Evolutionary conservation across 2,329 filamentous ascomycete species (phyloP), one percentile per base, ranked within the genome.

Genomic region (Diaporthe aspalathi): DNA sequence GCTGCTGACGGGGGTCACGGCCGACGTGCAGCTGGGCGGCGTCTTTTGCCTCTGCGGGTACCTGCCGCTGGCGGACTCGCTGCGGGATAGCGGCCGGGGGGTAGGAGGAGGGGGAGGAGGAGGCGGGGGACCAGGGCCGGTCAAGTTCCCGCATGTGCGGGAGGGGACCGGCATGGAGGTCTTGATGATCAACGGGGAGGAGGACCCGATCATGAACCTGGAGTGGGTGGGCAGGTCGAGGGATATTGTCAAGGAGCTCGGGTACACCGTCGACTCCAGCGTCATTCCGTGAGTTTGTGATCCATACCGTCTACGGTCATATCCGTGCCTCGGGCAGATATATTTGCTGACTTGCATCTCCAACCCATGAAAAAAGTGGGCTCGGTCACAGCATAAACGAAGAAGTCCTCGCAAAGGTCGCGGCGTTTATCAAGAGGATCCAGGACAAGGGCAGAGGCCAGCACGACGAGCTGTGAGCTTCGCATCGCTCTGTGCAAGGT

Each of bases 341-440:
- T n/a, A 45, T 12, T 50, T 12, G 45, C 60, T 65, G n/a, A 65
- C n/a, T 27, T 22, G 11, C 29, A 16, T 52, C 7, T 32, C n/a
- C 5, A 16, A 32, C 29, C 17, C 29, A n/a, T n/a, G n/a, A n/a
- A 6, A 50, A 9, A 24, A 71, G 69, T 17, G 69, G 53, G 5
- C 53, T 67, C 5, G 62, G 52, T 5, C 69, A 67, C 29, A 71
- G 62, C 53, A 67, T 71, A 29, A 62, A 71, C 45, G 43, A 71
- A 35, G 62, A 67, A n/a, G 62, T 71, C 16, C 62, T 71, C 20
- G 47, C 14, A 1, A 53, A 53, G 17, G 45, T 67, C 9, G 32
- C 43, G 35, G 14, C 32, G 8, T 71, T 62, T 29, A 62, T 71
- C 43, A 71, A 40, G 5, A 40, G 22, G 17, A 29, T 67, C 5